Evolutionary conservation across 495 filamentous ascomycete species (phyloP), one percentile per base, ranked within the genome.

Genomic region (Xylona heveae): DNA sequence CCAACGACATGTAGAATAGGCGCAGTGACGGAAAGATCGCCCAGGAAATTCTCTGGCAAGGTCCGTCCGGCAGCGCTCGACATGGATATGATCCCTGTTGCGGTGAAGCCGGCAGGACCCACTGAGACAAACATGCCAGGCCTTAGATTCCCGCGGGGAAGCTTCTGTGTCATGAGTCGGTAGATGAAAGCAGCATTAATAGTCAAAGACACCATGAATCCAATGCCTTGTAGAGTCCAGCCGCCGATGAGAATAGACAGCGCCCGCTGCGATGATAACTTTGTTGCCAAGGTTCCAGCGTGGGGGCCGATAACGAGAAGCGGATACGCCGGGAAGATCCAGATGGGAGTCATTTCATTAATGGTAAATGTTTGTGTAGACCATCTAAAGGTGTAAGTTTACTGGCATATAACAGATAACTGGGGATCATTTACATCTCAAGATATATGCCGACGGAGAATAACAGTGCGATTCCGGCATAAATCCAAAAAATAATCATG

Each of bases 271-370:
- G 33, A 32, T 29, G 14, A 36, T 29, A 9, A 59, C 47, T 20
- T 62, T 56, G 10, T 51, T 45, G 45, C 73, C 9, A 91, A 55
- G 27, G 72, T 64, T 6, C 63, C 62, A 28, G 77, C 79, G 46
- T 78, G 68, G 0, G 80, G 78, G 5, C 77, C 81, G 4, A 75
- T 64, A 0, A 91, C 67, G 4, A 91, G 65, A 35, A 90, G 65
- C 0, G 81, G 81, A 40, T 91, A 91, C 1, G 78, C 80, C 0
- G 81, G 81, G 38, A 91, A 91, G 21, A 91, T 82, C 81, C 80
- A 91, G 28, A 85, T 69, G 0, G 81, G 81, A 0, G 81, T 91
- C 81, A 91, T 91, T 21, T 73, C 69, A 13, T 71, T 25, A 21
- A 91, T 79, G 2, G 80, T 82, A 42, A 84, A 85, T 15, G 73